These are phyloP conservation scores for Aquilaria malaccensis DNA, from an alignment of 345 rosid species.

Conservation along the genomic window DNA sequence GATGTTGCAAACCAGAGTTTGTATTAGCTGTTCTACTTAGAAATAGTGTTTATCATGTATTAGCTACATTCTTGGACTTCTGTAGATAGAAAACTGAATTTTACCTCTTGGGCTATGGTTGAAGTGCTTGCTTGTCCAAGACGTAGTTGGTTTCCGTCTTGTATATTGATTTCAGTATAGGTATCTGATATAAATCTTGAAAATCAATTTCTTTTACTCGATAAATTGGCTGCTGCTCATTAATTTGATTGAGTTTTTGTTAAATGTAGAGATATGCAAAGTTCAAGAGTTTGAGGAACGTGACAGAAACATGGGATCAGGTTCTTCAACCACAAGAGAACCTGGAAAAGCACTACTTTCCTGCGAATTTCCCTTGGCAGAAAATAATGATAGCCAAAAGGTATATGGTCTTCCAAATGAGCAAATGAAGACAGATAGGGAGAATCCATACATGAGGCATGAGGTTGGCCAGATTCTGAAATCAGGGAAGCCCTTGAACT, in stretches of 20 bases:
- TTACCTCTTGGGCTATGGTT: too few species aligned
- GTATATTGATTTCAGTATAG: slow-evolving; percentile 5
- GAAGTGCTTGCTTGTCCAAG: slow-evolving; percentile 3
- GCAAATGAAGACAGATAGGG: slow-evolving; percentile 17
- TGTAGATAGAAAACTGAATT: too few species aligned
- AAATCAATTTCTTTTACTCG: slow-evolving; percentile 10
- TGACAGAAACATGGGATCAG: slow-evolving; percentile 15
- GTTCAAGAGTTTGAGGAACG: slow-evolving; percentile 20
- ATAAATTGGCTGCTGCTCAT: slow-evolving; percentile 15
- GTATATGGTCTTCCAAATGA: slow-evolving; percentile 18
- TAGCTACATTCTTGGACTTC: not conserved
- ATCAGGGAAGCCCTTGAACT: slow-evolving; percentile 15
- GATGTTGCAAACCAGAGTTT: too few species aligned
- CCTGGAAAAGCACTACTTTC: slow-evolving; percentile 12
- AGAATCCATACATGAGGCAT: slow-evolving; percentile 13
- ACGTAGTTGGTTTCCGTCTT: not conserved
- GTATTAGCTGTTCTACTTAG: not conserved
- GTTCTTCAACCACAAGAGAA: slow-evolving; percentile 16
- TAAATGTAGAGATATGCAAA: slow-evolving; percentile 40
- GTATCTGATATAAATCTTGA: slow-evolving; percentile 24
- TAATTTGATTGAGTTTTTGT: slow-evolving; percentile 27
- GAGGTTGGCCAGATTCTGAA: slow-evolving; percentile 18
- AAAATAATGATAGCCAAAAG: slow-evolving; percentile 8
- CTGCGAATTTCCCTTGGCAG: slow-evolving; percentile 12
- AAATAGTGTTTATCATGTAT: slow-evolving; percentile 11